Evolutionary conservation across 345 rosid species (phyloP).

Genomic region (Linum usitatissimum): DNA sequence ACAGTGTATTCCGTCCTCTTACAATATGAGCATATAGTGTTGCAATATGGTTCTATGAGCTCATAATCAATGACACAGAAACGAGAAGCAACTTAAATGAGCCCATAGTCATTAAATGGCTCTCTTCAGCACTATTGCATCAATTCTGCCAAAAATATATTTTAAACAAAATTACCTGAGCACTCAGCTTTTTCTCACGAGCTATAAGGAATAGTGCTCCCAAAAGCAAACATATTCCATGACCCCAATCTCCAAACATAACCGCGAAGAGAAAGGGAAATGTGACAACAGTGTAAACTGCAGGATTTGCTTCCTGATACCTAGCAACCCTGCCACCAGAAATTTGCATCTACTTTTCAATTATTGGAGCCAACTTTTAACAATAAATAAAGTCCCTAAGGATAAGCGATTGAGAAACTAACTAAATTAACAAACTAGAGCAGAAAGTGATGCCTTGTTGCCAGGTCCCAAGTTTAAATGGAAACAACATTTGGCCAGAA

Average conservation of each 20-base stretch:
- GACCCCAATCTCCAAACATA: constrained; percentile 99
- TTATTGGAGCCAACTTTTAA: not conserved
- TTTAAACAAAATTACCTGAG: constrained; percentile 39
- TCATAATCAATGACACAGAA: not conserved
- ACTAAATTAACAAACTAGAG: not conserved
- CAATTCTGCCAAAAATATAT: no score
- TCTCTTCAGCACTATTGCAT: not conserved
- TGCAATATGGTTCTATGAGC: not conserved
- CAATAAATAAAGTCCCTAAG: not conserved
- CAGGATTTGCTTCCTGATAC: constrained; percentile 97
- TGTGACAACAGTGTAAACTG: constrained; percentile 74
- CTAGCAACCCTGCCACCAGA: constrained; percentile 71
- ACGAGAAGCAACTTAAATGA: not conserved
- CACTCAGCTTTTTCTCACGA: constrained; percentile 61
- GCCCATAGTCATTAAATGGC: not conserved
- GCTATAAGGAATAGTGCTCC: constrained; percentile 85
- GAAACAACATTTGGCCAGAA: not conserved
- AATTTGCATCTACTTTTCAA: not conserved
- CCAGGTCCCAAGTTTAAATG: not conserved
- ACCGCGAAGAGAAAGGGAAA: constrained; percentile 97
- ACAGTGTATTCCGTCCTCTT: not conserved
- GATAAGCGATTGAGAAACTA: not conserved
- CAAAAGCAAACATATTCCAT: constrained; percentile 87
- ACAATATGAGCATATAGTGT: not conserved
- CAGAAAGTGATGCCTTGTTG: not conserved